phyloP scores from a whole-genome alignment of 148 eudicot species.

The Vaccinium corymbosum region DNA sequence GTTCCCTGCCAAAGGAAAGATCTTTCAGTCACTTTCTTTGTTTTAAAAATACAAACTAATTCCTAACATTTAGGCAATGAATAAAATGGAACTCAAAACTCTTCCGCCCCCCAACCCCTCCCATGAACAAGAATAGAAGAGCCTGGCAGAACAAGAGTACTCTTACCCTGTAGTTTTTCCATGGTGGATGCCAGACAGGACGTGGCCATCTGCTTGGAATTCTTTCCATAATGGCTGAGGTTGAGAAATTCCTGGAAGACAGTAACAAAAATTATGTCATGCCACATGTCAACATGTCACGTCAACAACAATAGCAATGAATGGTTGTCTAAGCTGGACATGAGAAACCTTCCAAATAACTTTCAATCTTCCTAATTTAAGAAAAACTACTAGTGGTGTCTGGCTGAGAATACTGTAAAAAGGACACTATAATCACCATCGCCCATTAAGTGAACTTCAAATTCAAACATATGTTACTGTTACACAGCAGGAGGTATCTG shows the following conservation, averaged over 20 bases:
- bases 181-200: conserved; percentile 80
- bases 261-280: conserved; percentile 1
- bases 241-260: conserved; percentile 44
- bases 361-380: background rate
- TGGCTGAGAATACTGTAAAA: background rate
- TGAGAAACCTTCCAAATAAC: conserved; percentile 10
- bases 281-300: background rate
- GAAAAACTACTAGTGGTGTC: background rate
- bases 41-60: background rate
- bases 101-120: too few relatives aligned
- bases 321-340: background rate
- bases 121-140: background rate
- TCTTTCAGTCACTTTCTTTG: background rate
- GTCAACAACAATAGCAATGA: background rate
- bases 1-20: background rate
- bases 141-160: background rate
- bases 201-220: conserved; percentile 89
- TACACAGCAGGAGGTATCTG: background rate
- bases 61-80: background rate
- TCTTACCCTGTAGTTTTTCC: conserved; percentile 89
- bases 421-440: background rate
- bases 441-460: background rate
- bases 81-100: background rate
- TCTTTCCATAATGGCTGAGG: conserved; percentile 87
- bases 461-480: background rate